Base-by-base conservation (phyloP, 768 basidiomycete genomes). In the Scleroderma citrinum region DNA sequence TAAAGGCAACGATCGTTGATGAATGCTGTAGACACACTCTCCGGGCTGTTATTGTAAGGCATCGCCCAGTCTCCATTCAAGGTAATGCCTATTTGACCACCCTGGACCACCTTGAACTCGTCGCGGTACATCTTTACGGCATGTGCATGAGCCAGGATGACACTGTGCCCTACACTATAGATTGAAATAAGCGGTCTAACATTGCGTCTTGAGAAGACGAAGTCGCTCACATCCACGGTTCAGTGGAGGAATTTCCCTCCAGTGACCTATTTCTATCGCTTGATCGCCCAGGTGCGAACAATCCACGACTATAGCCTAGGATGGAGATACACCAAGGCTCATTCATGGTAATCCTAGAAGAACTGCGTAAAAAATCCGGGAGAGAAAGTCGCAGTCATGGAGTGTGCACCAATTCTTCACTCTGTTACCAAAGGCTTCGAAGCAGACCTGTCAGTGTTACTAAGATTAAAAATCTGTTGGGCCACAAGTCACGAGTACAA, bases 31-130 rank as follows among this genome's bases (percentile, higher is more conserved):
- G 29, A 35, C 82, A 56, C 59, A 87, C 87, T 87, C 58, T 82
- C 80, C 10, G 77, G 80, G 35, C 64, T 73, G 53, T 85, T 76
- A 55, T 87, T 83, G 52, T 81, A 88, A 7, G 87, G 86, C 62
- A 83, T 78, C 29, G 77, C 72, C 83, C 82, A 87, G 62, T 86
- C 83, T 11, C 85, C 82, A 56, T 87, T 87, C 39, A 88, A 71
- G 0, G 87, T 88, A 59, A 90, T 87, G n/a, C 85, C 86, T 56
- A 89, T 85, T 54, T 74, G 68, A 20, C 85, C 88, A 10, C 75
- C 70, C 61, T 87, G 85, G 1, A 52, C 63, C 3, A 73, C 55
- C 66, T 85, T 81, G 74, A 80, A 89, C 44, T 82, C 65, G 24
- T 81, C 75, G 24, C 83, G 78, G 59, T 87, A 89, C 12, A 81